phyloP scores from a whole-genome alignment of 768 basidiomycete species.

The Podaxis rugospora region DNA sequence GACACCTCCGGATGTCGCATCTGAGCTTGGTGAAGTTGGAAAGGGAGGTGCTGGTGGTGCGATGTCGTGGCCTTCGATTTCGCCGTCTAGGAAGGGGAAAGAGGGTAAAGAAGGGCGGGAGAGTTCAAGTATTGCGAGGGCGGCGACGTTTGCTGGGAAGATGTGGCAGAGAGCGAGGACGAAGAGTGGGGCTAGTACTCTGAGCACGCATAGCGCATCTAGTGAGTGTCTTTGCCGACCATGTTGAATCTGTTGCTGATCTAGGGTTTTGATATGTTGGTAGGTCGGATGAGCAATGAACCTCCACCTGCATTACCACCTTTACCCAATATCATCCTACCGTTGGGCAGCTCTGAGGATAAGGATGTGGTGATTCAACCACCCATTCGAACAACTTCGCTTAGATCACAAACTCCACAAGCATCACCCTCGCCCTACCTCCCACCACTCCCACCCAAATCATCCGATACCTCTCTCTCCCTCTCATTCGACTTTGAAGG shows the following conservation, averaged over 20 bases:
- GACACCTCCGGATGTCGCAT: conserved; percentile 22
- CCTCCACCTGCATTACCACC: conserved; percentile 2
- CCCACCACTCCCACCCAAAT: not conserved
- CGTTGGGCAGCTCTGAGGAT: not conserved
- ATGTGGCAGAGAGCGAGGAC: conserved; percentile 52
- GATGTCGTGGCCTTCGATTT: conserved; percentile 40
- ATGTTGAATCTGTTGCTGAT: not conserved
- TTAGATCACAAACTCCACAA: not conserved
- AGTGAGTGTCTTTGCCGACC: conserved; percentile 28
- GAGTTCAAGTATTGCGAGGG: conserved; percentile 32
- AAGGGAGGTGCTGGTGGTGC: conserved; percentile 14
- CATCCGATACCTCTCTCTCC: not conserved
- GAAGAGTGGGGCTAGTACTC: conserved; percentile 44
- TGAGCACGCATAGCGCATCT: conserved; percentile 32
- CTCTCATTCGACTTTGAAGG: not conserved
- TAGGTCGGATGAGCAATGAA: conserved; percentile 11
- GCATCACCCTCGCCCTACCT: not conserved
- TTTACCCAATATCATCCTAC: not conserved
- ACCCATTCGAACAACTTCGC: not conserved
- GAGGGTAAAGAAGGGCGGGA: conserved; percentile 8
- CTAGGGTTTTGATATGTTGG: not conserved
- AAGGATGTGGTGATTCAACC: not conserved
- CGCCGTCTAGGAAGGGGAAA: conserved; percentile 42
- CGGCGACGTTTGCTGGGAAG: conserved; percentile 58
- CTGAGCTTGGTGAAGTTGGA: conserved; percentile 26